Conservation (phyloP, 805 yeast genomes). For the Cyberlindnera mycetangii region DNA sequence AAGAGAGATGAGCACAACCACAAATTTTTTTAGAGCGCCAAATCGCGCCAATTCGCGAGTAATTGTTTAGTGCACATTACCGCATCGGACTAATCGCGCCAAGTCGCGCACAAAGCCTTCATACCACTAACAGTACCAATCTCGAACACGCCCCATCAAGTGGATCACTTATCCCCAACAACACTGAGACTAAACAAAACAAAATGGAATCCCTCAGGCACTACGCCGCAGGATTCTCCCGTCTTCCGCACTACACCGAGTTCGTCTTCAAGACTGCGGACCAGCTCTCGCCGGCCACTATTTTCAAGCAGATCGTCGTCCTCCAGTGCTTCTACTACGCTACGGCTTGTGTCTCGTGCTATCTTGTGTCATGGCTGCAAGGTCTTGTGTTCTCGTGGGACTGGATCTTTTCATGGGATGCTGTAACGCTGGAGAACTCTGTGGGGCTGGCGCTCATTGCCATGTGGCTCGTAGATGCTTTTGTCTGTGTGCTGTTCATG, state of each 20-base stretch:
- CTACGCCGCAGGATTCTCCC: slow-evolving; percentile 15
- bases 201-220: slow-evolving; percentile 8
- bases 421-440: slow-evolving; percentile 69
- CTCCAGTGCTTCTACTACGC: slow-evolving; percentile 77
- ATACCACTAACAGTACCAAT: neutral
- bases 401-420: slow-evolving; percentile 82
- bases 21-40: slow-evolving; percentile 17
- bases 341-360: slow-evolving; percentile 66
- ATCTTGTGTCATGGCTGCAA: slow-evolving; percentile 58
- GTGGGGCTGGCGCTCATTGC: slow-evolving; percentile 72
- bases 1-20: slow-evolving; percentile 16
- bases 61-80: neutral
- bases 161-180: no score
- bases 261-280: slow-evolving; percentile 30
- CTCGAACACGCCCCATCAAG: neutral
- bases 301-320: slow-evolving; percentile 68
- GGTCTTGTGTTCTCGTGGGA: slow-evolving; percentile 67
- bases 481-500: slow-evolving; percentile 79
- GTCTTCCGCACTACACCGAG: slow-evolving; percentile 17
- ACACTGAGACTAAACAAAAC: neutral
- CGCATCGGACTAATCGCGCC: neutral
- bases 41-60: neutral
- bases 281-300: slow-evolving; percentile 53
- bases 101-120: neutral
- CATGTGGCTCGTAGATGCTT: slow-evolving; percentile 80